These are phyloP conservation scores for Cymbopogon citratus DNA, from an alignment of 176 grass and related monocot genomes.

Conservation along the genomic window DNA sequence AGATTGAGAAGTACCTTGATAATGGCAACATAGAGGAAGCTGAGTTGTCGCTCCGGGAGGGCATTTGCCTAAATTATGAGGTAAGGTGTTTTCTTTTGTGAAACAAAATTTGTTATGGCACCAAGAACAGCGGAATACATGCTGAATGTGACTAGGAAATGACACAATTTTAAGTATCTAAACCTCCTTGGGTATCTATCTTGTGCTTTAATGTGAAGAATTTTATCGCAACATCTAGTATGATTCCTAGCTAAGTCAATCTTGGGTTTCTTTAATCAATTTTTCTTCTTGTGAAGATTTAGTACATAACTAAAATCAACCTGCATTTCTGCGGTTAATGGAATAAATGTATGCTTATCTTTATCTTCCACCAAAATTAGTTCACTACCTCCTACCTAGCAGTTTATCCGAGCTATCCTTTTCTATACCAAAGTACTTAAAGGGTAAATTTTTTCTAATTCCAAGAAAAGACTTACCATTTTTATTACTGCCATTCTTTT, in stretches of 20 bases:
- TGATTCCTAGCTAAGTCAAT: neutral
- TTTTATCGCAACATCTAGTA: conserved; percentile 1
- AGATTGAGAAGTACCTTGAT: conserved; percentile 41
- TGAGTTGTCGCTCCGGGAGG: conserved; percentile 80
- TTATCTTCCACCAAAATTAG: neutral
- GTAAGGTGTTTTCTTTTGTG: conserved; percentile 31
- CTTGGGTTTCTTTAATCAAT: neutral
- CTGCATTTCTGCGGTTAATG: neutral
- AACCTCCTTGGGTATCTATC: conserved; percentile 10
- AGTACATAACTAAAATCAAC: neutral
- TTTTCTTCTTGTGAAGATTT: conserved; percentile 19
- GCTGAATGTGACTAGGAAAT: neutral
- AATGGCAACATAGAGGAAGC: conserved; percentile 81
- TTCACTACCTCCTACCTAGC: neutral
- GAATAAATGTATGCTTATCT: neutral
- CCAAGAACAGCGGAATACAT: neutral
- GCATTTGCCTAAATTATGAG: conserved; percentile 74
- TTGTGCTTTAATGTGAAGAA: conserved; percentile 12
- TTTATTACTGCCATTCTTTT: neutral
- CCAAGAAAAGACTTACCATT: neutral
- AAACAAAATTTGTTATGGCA: neutral
- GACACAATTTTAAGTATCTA: neutral
- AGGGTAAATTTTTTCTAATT: neutral
- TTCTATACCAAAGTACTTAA: neutral
- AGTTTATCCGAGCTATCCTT: neutral